phyloP scores from a whole-genome alignment of 2,329 filamentous ascomycete species.

The Aureobasidium uvarum region DNA sequence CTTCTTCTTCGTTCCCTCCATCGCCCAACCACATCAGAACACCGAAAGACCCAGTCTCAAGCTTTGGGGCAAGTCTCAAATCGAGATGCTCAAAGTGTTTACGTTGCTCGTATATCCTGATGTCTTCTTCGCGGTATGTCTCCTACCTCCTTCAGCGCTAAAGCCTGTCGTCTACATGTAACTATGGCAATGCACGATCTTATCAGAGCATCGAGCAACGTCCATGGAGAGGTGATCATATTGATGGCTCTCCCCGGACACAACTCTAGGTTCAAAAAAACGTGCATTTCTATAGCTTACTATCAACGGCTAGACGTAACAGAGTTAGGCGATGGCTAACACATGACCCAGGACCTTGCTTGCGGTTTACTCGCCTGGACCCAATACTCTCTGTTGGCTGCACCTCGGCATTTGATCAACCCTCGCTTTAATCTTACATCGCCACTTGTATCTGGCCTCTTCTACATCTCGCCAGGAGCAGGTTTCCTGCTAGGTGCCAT shows the following conservation, averaged over 20 bases:
- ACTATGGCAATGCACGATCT: not conserved
- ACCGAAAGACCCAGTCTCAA: constrained; percentile 4
- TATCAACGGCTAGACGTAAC: too few species aligned
- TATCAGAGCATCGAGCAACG: too few species aligned
- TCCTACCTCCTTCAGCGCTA: too few species aligned
- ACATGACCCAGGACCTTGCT: constrained; percentile 37
- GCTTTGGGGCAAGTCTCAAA: constrained; percentile 46
- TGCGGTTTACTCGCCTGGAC: constrained; percentile 67
- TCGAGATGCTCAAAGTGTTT: constrained; percentile 63
- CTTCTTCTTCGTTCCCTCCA: constrained; percentile 58
- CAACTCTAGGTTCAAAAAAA: too few species aligned
- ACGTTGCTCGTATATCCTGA: constrained; percentile 65
- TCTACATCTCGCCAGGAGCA: constrained; percentile 67
- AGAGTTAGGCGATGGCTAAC: too few species aligned
- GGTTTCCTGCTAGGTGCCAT: constrained; percentile 67
- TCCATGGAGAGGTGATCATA: too few species aligned
- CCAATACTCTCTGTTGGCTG: constrained; percentile 65
- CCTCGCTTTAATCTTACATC: constrained; percentile 65
- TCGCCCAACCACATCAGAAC: constrained; percentile 17
- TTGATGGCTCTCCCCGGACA: too few species aligned
- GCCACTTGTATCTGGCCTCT: constrained; percentile 64
- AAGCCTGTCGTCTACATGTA: not conserved
- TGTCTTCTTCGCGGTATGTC: constrained; percentile 55
- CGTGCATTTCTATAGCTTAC: too few species aligned
- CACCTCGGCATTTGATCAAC: constrained; percentile 67